Percentiles rank a stretch among this genome's conserved stretches.
Conservation (phyloP, 1,284 basidiomycete genomes). For the Irpex sp. region DNA sequence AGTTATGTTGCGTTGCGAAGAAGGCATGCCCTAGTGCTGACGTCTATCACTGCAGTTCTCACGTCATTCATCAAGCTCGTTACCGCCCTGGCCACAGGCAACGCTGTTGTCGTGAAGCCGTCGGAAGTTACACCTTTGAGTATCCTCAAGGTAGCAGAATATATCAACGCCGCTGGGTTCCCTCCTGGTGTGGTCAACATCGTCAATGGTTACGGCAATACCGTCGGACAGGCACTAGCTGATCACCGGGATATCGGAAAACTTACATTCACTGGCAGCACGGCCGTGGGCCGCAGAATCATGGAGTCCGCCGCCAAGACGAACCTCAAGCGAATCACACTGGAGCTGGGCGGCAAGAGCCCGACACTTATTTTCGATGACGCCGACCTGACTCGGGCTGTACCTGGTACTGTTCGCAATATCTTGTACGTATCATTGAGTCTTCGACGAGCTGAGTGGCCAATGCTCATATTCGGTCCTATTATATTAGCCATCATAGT, state of each 20-base stretch:
- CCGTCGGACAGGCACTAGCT: conserved; percentile 62
- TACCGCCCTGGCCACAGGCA: conserved; percentile 83
- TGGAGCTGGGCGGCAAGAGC: conserved; percentile 93
- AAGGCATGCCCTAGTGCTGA: neutral
- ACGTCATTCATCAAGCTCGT: conserved; percentile 83
- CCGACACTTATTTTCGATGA: conserved; percentile 77
- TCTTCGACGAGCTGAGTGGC: neutral
- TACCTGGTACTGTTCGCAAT: conserved; percentile 78
- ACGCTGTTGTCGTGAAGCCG: conserved; percentile 84
- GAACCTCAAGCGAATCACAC: conserved; percentile 87
- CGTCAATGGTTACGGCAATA: conserved; percentile 60
- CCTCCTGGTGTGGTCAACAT: conserved; percentile 74
- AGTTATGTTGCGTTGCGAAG: conserved; percentile 17
- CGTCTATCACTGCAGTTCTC: conserved; percentile 39
- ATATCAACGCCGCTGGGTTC: conserved; percentile 55
- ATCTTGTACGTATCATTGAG: conserved; percentile 54
- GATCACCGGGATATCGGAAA: conserved; percentile 71
- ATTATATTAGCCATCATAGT: conserved; percentile 62
- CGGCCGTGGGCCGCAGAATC: conserved; percentile 81
- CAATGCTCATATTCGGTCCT: neutral
- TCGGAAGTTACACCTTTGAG: conserved; percentile 92
- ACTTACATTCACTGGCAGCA: conserved; percentile 75
- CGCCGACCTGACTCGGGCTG: conserved; percentile 73
- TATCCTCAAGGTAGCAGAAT: conserved; percentile 54
- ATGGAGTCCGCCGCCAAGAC: conserved; percentile 80